A percentile compares a stretch with the other conserved stretches of the same genome.
phyloP scores from a whole-genome alignment of 1,284 basidiomycete species.

The Vanrija humicola region DNA sequence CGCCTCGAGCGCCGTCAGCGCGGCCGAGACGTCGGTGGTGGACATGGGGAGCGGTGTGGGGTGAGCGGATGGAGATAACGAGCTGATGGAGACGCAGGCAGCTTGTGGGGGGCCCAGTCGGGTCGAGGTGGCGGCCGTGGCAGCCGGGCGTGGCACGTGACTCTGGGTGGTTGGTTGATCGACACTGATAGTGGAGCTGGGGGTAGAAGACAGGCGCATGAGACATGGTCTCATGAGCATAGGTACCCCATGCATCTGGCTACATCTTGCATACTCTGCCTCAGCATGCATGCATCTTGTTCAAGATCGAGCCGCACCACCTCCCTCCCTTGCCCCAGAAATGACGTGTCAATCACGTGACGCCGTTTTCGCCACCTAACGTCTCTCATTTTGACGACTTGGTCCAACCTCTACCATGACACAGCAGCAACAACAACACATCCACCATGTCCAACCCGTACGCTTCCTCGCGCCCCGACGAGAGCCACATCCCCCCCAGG shows the following conservation, averaged over 20 bases:
- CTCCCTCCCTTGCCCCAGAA: neutral
- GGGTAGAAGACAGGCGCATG: no score
- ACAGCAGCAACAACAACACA: neutral
- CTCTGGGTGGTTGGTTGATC: no score
- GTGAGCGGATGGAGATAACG: neutral
- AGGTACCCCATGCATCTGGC: no score
- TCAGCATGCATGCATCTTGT: no score
- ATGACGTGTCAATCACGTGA: constrained; percentile 4
- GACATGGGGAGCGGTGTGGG: constrained; percentile 4
- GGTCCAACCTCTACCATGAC: neutral
- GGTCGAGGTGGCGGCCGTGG: no score
- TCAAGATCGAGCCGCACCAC: neutral
- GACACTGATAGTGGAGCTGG: no score
- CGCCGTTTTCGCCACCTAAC: neutral
- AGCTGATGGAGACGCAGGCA: neutral
- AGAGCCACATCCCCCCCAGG: constrained; percentile 31
- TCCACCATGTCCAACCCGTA: constrained; percentile 41
- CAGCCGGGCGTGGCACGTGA: no score
- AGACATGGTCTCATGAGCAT: no score
- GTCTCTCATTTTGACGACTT: neutral
- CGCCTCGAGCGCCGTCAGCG: constrained; percentile 38
- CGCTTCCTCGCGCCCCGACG: constrained; percentile 24
- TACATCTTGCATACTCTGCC: no score
- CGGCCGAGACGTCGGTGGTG: constrained; percentile 28
- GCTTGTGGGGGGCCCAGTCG: neutral